A percentile compares a stretch with the other conserved stretches of the same genome.
These are phyloP conservation scores for Cyberlindnera euphorbiiphila DNA, from an alignment of 805 yeast genomes.

Conservation along the genomic window DNA sequence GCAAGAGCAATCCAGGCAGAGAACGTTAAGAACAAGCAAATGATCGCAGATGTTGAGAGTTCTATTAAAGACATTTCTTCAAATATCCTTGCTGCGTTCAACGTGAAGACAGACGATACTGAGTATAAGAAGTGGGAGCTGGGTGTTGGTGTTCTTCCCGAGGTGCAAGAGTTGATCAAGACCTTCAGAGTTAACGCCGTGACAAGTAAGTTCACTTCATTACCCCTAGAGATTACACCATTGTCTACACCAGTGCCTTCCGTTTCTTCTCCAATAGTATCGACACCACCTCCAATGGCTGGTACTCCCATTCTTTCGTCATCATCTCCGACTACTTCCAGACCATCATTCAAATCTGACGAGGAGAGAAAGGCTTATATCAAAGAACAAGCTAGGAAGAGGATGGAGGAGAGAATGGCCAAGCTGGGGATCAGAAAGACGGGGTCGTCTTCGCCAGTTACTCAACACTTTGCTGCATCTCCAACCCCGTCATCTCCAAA, in stretches of 20 bases:
- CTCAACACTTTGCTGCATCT: no score
- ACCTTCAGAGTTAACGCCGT: constrained; percentile 18
- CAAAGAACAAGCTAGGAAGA: constrained; percentile 73
- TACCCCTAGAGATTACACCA: constrained; percentile 11
- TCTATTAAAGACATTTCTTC: constrained; percentile 63
- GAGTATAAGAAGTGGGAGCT: constrained; percentile 69
- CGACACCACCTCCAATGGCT: constrained; percentile 6
- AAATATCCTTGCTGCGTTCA: constrained; percentile 32
- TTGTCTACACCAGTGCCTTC: constrained; percentile 11
- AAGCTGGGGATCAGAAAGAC: constrained; percentile 55
- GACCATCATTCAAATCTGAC: constrained; percentile 31
- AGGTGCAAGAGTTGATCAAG: constrained; percentile 29
- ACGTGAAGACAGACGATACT: constrained; percentile 21
- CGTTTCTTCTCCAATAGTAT: constrained; percentile 4
- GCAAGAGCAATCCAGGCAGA: constrained; percentile 49
- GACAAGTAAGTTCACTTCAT: constrained; percentile 19
- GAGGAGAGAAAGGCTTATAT: constrained; percentile 73
- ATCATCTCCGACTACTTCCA: constrained; percentile 1
- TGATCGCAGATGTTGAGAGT: constrained; percentile 64
- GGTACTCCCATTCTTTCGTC: not conserved
- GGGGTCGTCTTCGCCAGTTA: no score
- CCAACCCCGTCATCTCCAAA: constrained; percentile 8
- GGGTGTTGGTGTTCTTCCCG: constrained; percentile 70
- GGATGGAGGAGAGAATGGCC: constrained; percentile 72
- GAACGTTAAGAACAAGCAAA: constrained; percentile 48